Evolutionary conservation across 2,329 filamentous ascomycete species (phyloP).

Genomic region (Fusarium mangiferae): DNA sequence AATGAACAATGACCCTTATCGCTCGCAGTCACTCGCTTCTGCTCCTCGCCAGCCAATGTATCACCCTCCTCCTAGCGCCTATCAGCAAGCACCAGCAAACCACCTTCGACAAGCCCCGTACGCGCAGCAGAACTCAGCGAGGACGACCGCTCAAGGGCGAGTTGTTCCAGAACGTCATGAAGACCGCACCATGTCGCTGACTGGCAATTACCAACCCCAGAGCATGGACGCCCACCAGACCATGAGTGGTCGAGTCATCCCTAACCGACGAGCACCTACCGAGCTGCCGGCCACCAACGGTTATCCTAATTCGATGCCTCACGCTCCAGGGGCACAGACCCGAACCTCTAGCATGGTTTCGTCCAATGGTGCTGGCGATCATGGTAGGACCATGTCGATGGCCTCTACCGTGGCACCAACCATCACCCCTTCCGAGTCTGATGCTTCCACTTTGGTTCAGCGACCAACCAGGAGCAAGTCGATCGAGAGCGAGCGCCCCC

Average conservation of each 20-base stretch:
- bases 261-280: slow-evolving; percentile 67
- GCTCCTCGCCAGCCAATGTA: slow-evolving; percentile 79
- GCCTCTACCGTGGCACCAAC: slow-evolving; percentile 83
- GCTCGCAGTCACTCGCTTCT: slow-evolving; percentile 92
- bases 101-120: slow-evolving; percentile 82
- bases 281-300: slow-evolving; percentile 54
- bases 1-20: slow-evolving; percentile 84
- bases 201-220: slow-evolving; percentile 73
- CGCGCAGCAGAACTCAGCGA: slow-evolving; percentile 71
- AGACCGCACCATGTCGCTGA: slow-evolving; percentile 97
- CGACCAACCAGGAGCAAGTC: slow-evolving; percentile 68
- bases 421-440: slow-evolving; percentile 69
- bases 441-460: slow-evolving; percentile 62
- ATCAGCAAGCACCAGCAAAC: slow-evolving; percentile 74
- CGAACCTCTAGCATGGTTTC: slow-evolving; percentile 71
- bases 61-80: slow-evolving; percentile 69
- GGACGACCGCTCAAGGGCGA: slow-evolving; percentile 90
- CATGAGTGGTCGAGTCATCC: slow-evolving; percentile 92
- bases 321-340: slow-evolving; percentile 64
- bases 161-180: slow-evolving; percentile 91
- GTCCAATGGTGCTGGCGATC: slow-evolving; percentile 59
- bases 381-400: slow-evolving; percentile 86
- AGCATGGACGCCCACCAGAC: slow-evolving; percentile 88
- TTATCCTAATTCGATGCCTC: slow-evolving; percentile 51
- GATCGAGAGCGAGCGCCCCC: slow-evolving; percentile 65